Evolutionary conservation across 108 stramenopile genomes (phyloP), one percentile per base, ranked within the genome.

Genomic region (Fragilaria radians): DNA sequence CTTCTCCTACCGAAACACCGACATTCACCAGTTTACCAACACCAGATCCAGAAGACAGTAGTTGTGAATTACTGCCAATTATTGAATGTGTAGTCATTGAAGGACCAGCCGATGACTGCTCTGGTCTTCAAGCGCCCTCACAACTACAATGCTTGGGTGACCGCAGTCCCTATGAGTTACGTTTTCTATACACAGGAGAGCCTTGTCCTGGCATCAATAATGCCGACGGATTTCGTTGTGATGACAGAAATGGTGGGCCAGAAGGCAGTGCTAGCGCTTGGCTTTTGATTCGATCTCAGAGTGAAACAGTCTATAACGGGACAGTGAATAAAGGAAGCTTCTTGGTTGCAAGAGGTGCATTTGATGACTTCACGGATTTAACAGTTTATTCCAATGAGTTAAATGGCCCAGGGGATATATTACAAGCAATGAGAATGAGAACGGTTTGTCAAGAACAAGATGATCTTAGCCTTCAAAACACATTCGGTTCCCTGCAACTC

Each of bases 71-170:
- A 11, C 36, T 42, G 11, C 36, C 36, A 42, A 42, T 42, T 42
- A 51, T 51, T 51, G 50, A 51, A 51, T 51, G 50, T 51, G 7
- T 21, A 24, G 50, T 51, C 19, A 7, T 51, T 7, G 17, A 19
- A 7, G 50, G 50, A 21, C 50, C 50, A 51, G 17, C 7, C 7
- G 50, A 19, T 7, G 7, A 7, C 19, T 51, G 50, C 22, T 9
- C 5, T 7, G 50, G 24, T 21, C 50, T 51, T 25, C 23, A 7
- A n/a, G 50, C 50, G 7, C 50, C 50, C 7, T 51, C 50, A 5
- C 23, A 51, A 21, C 22, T 25, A 7, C 7, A 7, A 21, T 51
- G 50, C 24, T 24, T 51, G 23, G 24, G 50, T 51, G 50, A 51
- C 23, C 23, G 23, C 50, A 51, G 24, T 21, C 50, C 50, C 17